Percentiles rank a stretch among this genome's conserved stretches.
These are phyloP conservation scores for Zasmidium angulare DNA, from an alignment of 2,329 filamentous ascomycete genomes.

Conservation along the genomic window DNA sequence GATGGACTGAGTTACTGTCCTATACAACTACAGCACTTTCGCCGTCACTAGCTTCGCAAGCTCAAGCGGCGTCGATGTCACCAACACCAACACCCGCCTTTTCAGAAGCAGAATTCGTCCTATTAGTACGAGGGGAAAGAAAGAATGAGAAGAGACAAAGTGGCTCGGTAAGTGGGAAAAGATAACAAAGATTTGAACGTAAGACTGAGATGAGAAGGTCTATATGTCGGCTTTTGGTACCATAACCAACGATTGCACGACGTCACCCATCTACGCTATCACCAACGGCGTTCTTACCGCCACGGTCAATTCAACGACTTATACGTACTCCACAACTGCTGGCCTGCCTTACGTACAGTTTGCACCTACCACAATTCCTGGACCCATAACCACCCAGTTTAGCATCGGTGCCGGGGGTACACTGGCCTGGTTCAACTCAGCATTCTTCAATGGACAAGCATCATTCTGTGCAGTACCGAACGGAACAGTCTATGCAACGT, in stretches of 20 bases:
- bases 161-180: conserved; percentile 12
- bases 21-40: conserved; percentile 4
- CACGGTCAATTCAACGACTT: conserved; percentile 24
- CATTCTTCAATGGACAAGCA: conserved; percentile 31
- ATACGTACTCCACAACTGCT: conserved; percentile 30
- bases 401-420: conserved; percentile 20
- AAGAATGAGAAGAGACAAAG: conserved; percentile 22
- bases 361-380: conserved; percentile 26
- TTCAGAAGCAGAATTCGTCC: conserved; percentile 18
- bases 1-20: conserved; percentile 23
- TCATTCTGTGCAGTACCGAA: conserved; percentile 31
- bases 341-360: conserved; percentile 26
- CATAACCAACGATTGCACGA: conserved; percentile 33
- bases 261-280: conserved; percentile 29
- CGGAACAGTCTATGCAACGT: conserved; percentile 32
- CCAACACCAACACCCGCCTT: conserved; percentile 11
- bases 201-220: conserved; percentile 7
- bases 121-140: conserved; percentile 11
- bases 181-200: neutral
- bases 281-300: conserved; percentile 29
- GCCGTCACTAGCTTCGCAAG: neutral
- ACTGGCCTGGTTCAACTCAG: conserved; percentile 28
- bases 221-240: conserved; percentile 29
- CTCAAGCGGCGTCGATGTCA: neutral
- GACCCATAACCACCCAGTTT: conserved; percentile 29